Percentiles rank a stretch among this genome's conserved stretches.
These are phyloP conservation scores for Lodderomyces parapsilosis DNA, from an alignment of 1,139 yeast genomes.

Conservation along the genomic window DNA sequence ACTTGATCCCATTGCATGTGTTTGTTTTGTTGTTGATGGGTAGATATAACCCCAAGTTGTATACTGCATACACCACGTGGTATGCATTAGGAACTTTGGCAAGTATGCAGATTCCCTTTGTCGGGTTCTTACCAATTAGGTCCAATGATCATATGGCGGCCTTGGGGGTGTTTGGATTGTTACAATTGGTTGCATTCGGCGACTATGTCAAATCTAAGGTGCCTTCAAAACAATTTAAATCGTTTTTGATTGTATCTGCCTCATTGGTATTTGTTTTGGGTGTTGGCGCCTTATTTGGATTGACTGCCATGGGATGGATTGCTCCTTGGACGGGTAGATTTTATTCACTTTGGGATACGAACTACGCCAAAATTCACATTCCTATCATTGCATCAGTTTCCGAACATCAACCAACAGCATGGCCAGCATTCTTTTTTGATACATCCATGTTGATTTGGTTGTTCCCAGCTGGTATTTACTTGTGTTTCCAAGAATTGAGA, in stretches of 20 bases:
- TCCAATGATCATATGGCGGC: slow-evolving; percentile 99
- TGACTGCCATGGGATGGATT: slow-evolving; percentile 88
- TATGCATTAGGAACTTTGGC: slow-evolving; percentile 94
- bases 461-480: slow-evolving; percentile 95
- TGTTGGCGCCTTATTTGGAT: slow-evolving; percentile 65
- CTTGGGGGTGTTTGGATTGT: slow-evolving; percentile 91
- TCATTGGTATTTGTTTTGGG: slow-evolving; percentile 59
- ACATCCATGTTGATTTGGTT: slow-evolving; percentile 92
- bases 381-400: slow-evolving; percentile 99
- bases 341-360: slow-evolving; percentile 97
- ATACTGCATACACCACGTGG: slow-evolving; percentile 95
- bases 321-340: slow-evolving; percentile 99
- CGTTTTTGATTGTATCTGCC: slow-evolving; percentile 64
- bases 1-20: slow-evolving; percentile 93
- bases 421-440: slow-evolving; percentile 98
- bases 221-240: slow-evolving; percentile 71
- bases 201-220: slow-evolving; percentile 76
- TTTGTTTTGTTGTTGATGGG: slow-evolving; percentile 93
- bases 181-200: slow-evolving; percentile 88
- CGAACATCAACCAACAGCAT: slow-evolving; percentile 99
- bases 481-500: slow-evolving; percentile 83
- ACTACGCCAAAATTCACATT: slow-evolving; percentile 94
- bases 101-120: slow-evolving; percentile 99
- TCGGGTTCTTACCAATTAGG: slow-evolving; percentile 93
- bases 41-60: slow-evolving; percentile 77